A percentile compares a stretch with the other conserved stretches of the same genome.
phyloP scores from a whole-genome alignment of 2,329 filamentous ascomycete species.

The Aureobasidium sp. region DNA sequence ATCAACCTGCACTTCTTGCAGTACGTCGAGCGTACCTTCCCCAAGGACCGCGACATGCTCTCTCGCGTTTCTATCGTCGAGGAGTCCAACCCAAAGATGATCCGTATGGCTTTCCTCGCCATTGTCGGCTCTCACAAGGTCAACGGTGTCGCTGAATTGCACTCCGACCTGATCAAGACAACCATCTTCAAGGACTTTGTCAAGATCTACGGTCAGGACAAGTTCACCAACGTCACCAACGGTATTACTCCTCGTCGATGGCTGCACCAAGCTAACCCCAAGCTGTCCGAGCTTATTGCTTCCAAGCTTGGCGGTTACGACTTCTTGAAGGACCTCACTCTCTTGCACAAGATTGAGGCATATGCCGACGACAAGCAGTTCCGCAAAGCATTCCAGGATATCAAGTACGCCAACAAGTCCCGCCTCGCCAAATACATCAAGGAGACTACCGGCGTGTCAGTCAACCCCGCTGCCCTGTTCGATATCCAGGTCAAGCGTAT shows the following conservation, averaged over 20 bases:
- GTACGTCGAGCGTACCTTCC: conserved; percentile 80
- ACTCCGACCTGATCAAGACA: conserved; percentile 95
- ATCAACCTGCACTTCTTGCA: conserved; percentile 96
- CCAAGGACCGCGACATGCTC: conserved; percentile 80
- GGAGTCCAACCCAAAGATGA: conserved; percentile 94
- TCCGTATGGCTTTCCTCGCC: conserved; percentile 92
- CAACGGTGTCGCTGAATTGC: conserved; percentile 94
- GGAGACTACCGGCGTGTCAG: conserved; percentile 66
- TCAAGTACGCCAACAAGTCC: conserved; percentile 95
- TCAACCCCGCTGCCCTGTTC: conserved; percentile 84
- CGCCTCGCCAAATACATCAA: conserved; percentile 89
- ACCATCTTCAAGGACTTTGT: conserved; percentile 99
- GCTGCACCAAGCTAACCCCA: conserved; percentile 95
- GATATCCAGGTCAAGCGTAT: conserved; percentile 99
- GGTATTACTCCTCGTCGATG: conserved; percentile 93
- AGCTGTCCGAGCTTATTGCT: conserved; percentile 83
- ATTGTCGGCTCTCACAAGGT: conserved; percentile 98
- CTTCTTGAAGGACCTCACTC: conserved; percentile 85
- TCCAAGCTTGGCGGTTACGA: conserved; percentile 76
- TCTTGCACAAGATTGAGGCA: conserved; percentile 78
- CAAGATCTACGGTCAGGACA: conserved; percentile 86
- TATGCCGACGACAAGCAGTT: conserved; percentile 81
- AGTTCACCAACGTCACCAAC: conserved; percentile 98
- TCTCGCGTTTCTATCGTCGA: conserved; percentile 92
- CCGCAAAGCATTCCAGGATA: conserved; percentile 89